Conservation (phyloP, 2,329 filamentous ascomycete genomes). For the Fusarium nurragi region DNA sequence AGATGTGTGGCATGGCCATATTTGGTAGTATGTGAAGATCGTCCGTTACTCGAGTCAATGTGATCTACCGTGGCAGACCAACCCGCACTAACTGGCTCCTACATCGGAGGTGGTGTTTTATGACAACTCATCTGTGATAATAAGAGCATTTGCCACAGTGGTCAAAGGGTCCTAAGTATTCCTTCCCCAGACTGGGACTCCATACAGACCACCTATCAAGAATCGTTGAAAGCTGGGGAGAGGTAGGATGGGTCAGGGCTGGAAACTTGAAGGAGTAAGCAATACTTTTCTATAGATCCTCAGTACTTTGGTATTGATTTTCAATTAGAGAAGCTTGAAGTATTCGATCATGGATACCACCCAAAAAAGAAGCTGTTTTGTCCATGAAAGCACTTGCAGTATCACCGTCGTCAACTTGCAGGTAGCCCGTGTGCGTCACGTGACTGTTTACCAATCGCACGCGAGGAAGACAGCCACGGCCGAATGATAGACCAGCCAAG, state of each 20-base stretch:
- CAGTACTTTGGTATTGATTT: constrained; percentile 24
- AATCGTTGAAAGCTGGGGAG: constrained; percentile 15
- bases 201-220: constrained; percentile 28
- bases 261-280: neutral
- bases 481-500: constrained; percentile 12
- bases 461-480: neutral
- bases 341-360: neutral
- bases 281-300: neutral
- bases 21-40: constrained; percentile 22
- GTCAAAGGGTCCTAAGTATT: constrained; percentile 13
- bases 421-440: constrained; percentile 12
- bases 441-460: constrained; percentile 17
- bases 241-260: neutral
- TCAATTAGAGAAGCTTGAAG: neutral
- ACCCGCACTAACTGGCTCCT: constrained; percentile 17
- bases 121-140: constrained; percentile 19
- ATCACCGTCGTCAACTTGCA: neutral
- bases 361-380: neutral
- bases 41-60: constrained; percentile 31
- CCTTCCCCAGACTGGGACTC: constrained; percentile 12
- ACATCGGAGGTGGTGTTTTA: constrained; percentile 6
- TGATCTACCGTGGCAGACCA: constrained; percentile 29
- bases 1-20: constrained; percentile 13
- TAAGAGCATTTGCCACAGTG: constrained; percentile 21
- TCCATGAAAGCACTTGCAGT: neutral